Evolutionary conservation across 805 yeast genomes (phyloP), one percentile per base, ranked within the genome.

Genomic region (Ogataea zsoltii): DNA sequence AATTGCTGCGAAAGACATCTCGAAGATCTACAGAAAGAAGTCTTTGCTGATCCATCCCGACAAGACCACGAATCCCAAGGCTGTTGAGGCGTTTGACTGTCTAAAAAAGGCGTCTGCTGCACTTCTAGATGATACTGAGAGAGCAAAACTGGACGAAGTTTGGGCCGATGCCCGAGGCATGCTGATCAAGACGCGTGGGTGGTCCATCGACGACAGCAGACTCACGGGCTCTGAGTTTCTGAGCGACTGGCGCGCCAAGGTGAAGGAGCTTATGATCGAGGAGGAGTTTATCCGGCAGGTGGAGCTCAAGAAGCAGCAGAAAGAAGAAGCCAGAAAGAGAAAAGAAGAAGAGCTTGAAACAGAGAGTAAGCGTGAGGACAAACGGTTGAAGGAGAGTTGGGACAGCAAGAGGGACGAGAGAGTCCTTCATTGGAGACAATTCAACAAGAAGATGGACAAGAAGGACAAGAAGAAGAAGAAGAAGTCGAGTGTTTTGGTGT

Each of bases 31-130:
- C 58, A 66, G 88, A 19, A 74, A 72, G 61, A 82, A 79, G 58
- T 81, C 89, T 2, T 63, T 84, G 30, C 62, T 81, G 46, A 77
- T 84, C 14, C 91, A 84, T 59, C 91, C 91, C 0, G 91, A 84
- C 58, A 82, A 81, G 56, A 71, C 79, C 1, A 58, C 63, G 25
- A 76, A 83, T 52, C 66, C 70, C 0, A 64, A 70, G n/a, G 88
- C 89, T 0, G 79, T 86, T 0, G 73, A 66, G 26, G 89, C 89
- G 2, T 84, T 84, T 60, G 84, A 80, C 55, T 45, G 69, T 29
- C 61, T 84, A 41, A 80, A 81, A 50, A 76, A 74, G 49, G 82
- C 89, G 0, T 77, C 80, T 41, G 60, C 69, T 0, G 65, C 62
- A 4, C 53, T 76, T 11, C 53, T 53, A 23, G 72, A 74, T 48